Percentiles rank a stretch among this genome's conserved stretches.
phyloP scores from a whole-genome alignment of 1,139 yeast genomes.

The Pichia sp. region DNA sequence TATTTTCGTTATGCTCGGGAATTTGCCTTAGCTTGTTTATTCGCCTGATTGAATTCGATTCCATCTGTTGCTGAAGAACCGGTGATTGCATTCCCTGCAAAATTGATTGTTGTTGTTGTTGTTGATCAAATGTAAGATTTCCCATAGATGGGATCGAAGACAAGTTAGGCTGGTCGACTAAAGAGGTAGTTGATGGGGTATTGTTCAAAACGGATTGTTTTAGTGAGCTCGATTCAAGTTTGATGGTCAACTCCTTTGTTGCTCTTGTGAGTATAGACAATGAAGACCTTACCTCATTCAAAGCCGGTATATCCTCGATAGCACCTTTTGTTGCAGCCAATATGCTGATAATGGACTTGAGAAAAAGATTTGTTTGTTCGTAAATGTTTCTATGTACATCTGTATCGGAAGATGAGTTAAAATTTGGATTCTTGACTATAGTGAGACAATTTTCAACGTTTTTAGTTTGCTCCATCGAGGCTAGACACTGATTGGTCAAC shows the following conservation, averaged over 20 bases:
- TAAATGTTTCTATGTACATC: conserved; percentile 66
- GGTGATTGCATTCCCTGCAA: conserved; percentile 4
- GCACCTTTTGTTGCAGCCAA: conserved; percentile 74
- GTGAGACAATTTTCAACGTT: conserved; percentile 56
- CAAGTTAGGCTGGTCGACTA: conserved; percentile 31
- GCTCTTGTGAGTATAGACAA: conserved; percentile 80
- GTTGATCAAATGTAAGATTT: conserved; percentile 21
- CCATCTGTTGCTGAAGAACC: conserved; percentile 3
- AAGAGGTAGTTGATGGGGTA: conserved; percentile 14
- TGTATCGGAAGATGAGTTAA: conserved; percentile 43
- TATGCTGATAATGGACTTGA: conserved; percentile 78
- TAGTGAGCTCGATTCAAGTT: conserved; percentile 62
- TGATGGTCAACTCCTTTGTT: conserved; percentile 83
- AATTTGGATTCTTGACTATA: conserved; percentile 37
- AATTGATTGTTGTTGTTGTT: background rate
- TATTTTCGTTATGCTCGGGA: conserved; percentile 15
- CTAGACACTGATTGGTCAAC: conserved; percentile 69
- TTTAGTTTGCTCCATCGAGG: conserved; percentile 77
- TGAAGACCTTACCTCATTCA: conserved; percentile 76
- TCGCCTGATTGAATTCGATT: conserved; percentile 4
- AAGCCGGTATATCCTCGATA: conserved; percentile 77
- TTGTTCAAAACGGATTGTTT: conserved; percentile 31
- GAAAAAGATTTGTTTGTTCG: conserved; percentile 80
- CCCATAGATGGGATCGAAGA: conserved; percentile 33
- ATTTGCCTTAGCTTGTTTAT: conserved; percentile 12